These are phyloP conservation scores for Yarrowia hollandica DNA, from an alignment of 805 yeast genomes.

Conservation along the genomic window DNA sequence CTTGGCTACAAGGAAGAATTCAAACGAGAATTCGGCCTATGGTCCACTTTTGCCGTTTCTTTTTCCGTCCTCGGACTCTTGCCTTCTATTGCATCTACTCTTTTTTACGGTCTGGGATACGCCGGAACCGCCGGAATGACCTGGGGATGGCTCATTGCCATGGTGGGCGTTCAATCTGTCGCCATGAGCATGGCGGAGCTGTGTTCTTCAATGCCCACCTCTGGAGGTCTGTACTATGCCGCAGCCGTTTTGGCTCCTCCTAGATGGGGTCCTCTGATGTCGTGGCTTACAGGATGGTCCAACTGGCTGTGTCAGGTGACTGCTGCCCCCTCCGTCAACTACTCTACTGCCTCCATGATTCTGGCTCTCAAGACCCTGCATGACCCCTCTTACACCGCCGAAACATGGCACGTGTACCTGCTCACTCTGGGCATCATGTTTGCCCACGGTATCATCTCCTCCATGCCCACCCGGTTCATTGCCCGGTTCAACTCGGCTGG, in stretches of 20 bases:
- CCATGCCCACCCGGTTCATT: slow-evolving; percentile 56
- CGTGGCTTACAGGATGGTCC: slow-evolving; percentile 66
- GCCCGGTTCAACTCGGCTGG: slow-evolving; percentile 55
- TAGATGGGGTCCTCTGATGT: slow-evolving; percentile 51
- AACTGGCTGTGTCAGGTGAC: slow-evolving; percentile 67
- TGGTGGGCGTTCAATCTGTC: slow-evolving; percentile 56
- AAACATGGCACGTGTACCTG: slow-evolving; percentile 53
- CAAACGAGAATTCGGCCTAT: slow-evolving; percentile 58
- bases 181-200: slow-evolving; percentile 56
- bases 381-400: slow-evolving; percentile 45
- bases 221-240: slow-evolving; percentile 70
- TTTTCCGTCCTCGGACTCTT: slow-evolving; percentile 65
- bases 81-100: slow-evolving; percentile 64
- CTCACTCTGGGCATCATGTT: slow-evolving; percentile 55
- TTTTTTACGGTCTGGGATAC: slow-evolving; percentile 60
- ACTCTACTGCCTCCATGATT: slow-evolving; percentile 57
- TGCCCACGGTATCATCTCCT: slow-evolving; percentile 50
- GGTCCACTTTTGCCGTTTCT: slow-evolving; percentile 62
- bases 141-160: slow-evolving; percentile 61
- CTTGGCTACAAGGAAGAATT: slow-evolving; percentile 64
- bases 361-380: slow-evolving; percentile 51
- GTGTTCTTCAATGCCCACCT: slow-evolving; percentile 64
- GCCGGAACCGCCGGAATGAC: slow-evolving; percentile 64
- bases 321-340: slow-evolving; percentile 60
- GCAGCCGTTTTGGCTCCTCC: slow-evolving; percentile 62